Evolutionary conservation across 805 yeast species (phyloP), one percentile per base, ranked within the genome.

Genomic region (Saccharomycopsis oosterbeekiorum): DNA sequence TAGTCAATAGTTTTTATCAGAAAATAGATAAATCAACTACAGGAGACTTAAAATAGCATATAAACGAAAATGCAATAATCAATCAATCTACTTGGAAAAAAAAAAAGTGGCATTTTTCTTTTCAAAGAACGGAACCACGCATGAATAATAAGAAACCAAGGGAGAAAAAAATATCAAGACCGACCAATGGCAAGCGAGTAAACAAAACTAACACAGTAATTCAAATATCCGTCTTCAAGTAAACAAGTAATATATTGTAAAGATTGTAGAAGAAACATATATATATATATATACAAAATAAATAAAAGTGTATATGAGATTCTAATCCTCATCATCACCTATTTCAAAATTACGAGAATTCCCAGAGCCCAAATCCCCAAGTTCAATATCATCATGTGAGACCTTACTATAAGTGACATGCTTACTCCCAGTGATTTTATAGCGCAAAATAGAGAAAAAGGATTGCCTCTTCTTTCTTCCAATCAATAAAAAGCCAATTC

Each of bases 401-500:
- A 47, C 15, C 8, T 47, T 47, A 24, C 21, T 47, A 14, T 47
- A 47, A 21, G 29, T 2, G 21, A 47, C n/a, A 6, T 34, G 21
- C 21, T 47, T 47, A 6, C n/a, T 11, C 19, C 53, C 53, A 21
- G 6, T 21, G 2, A 47, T 12, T 24, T 24, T 47, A 12, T n/a
- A 21, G n/a, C 53, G 21, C 9, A 47, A 21, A 2, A 5, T 47
- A 2, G n/a, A 2, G 17, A 21, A 61, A 26, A 62, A 36, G 2
- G 54, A 37, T 10, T 10, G 17, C 39, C 67, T 66, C 61, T 65
- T 69, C 4, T 67, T 55, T 56, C 66, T 69, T 1, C 80, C 79
- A 54, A 76, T 64, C n/a, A 76, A 63, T 17, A 76, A 64, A 56
- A 71, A 75, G 0, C 66, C 71, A 11, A 74, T 67, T 6, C 71